Conservation (phyloP, 2,329 filamentous ascomycete species). For the Hyphodiscus sp. region DNA sequence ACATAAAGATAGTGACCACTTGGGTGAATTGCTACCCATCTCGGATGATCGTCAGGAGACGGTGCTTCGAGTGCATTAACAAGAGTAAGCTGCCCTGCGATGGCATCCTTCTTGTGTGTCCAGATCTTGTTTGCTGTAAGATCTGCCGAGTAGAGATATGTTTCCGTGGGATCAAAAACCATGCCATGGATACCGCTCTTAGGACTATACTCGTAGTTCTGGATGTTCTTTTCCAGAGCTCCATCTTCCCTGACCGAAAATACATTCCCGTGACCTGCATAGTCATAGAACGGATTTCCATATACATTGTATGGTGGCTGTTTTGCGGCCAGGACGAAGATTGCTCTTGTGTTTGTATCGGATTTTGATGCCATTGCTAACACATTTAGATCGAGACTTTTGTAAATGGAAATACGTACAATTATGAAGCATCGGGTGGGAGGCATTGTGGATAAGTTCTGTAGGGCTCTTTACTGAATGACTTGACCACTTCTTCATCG, state of each 20-base stretch:
- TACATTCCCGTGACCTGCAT: constrained; percentile 76
- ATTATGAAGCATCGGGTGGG: constrained; percentile 70
- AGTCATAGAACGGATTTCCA: constrained; percentile 83
- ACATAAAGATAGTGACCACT: constrained; percentile 74
- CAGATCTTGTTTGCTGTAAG: constrained; percentile 75
- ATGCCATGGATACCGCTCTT: constrained; percentile 73
- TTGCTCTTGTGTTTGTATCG: constrained; percentile 77
- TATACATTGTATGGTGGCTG: constrained; percentile 77
- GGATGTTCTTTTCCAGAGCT: constrained; percentile 55
- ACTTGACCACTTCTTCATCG: constrained; percentile 91
- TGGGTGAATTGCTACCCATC: constrained; percentile 82
- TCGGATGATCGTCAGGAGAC: constrained; percentile 65
- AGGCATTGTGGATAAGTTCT: constrained; percentile 68
- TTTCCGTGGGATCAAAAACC: constrained; percentile 70
- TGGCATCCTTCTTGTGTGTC: constrained; percentile 67
- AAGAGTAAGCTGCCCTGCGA: constrained; percentile 57
- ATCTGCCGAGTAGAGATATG: constrained; percentile 73
- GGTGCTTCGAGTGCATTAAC: constrained; percentile 70
- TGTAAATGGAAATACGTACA: constrained; percentile 42
- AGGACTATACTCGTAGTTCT: constrained; percentile 66
- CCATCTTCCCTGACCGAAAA: constrained; percentile 55
- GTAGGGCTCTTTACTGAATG: constrained; percentile 70
- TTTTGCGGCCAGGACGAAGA: constrained; percentile 77
- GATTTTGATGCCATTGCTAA: constrained; percentile 56
- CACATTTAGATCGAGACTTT: constrained; percentile 5